Evolutionary conservation across 2,329 filamentous ascomycete species (phyloP).

Genomic region (Dryadomyces quercus-mongolicae): DNA sequence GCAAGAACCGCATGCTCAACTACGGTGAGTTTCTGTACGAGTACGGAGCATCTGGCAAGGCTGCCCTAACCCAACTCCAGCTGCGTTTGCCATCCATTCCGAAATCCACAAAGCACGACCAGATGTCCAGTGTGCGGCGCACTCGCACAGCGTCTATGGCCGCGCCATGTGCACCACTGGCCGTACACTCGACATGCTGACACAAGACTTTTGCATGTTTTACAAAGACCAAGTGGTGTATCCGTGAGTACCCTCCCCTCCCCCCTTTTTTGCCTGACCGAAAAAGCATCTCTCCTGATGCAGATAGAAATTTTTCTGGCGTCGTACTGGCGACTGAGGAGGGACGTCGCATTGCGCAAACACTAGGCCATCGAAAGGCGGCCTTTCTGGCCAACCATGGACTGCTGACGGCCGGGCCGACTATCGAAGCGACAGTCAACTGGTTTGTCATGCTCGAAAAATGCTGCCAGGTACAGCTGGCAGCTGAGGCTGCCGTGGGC

Average conservation of each 20-base stretch:
- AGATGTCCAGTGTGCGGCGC: conserved; percentile 40
- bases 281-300: too few species aligned
- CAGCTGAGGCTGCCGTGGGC: conserved; percentile 46
- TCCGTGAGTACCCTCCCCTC: conserved; percentile 14
- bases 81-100: conserved; percentile 18
- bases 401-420: conserved; percentile 35
- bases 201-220: conserved; percentile 49
- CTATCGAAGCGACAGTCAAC: conserved; percentile 38
- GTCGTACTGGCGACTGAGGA: conserved; percentile 40
- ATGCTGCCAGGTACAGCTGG: conserved; percentile 33
- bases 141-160: conserved; percentile 42
- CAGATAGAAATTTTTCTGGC: conserved; percentile 29
- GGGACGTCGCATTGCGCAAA: conserved; percentile 33
- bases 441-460: conserved; percentile 42
- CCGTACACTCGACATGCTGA: conserved; percentile 51
- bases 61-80: conserved; percentile 3
- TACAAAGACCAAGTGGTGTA: conserved; percentile 36
- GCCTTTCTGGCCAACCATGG: conserved; percentile 44
- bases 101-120: conserved; percentile 42
- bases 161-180: conserved; percentile 49
- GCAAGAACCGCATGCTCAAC: conserved; percentile 22
- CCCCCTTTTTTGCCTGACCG: too few species aligned
- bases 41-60: not conserved
- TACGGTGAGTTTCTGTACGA: too few species aligned
- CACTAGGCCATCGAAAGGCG: conserved; percentile 36